Evolutionary conservation across 495 filamentous ascomycete species (phyloP).

Genomic region (Lophiostoma macrostomum): DNA sequence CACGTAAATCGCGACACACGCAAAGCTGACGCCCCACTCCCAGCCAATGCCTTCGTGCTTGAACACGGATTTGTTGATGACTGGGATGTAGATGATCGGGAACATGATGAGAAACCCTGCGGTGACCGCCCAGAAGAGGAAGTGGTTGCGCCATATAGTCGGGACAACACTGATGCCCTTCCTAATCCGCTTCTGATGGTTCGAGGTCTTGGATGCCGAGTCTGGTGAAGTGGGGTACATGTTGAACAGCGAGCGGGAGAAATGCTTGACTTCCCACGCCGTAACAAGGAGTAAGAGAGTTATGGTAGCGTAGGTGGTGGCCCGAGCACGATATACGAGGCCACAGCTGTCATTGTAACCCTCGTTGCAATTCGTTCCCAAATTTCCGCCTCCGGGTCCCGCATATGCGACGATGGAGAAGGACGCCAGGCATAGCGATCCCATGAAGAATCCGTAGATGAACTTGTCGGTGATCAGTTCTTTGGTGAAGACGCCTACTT

Average conservation of each 20-base stretch:
- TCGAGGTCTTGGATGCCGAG: neutral
- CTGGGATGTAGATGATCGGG: conserved; percentile 38
- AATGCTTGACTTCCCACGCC: conserved; percentile 73
- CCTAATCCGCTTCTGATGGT: too few species aligned
- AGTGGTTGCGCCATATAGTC: conserved; percentile 36
- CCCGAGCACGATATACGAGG: conserved; percentile 68
- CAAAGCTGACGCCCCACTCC: conserved; percentile 38
- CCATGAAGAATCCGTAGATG: conserved; percentile 70
- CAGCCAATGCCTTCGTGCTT: conserved; percentile 33
- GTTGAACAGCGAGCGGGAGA: conserved; percentile 66
- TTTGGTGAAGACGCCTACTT: conserved; percentile 64
- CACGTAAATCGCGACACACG: conserved; percentile 30
- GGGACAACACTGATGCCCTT: conserved; percentile 24
- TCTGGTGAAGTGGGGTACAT: conserved; percentile 50
- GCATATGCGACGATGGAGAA: conserved; percentile 66
- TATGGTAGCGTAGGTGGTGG: conserved; percentile 69
- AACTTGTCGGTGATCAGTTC: conserved; percentile 71
- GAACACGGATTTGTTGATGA: conserved; percentile 38
- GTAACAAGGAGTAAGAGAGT: conserved; percentile 68
- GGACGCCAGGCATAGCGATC: conserved; percentile 60
- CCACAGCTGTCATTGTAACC: conserved; percentile 53
- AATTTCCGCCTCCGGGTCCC: conserved; percentile 56
- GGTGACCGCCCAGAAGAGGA: conserved; percentile 38
- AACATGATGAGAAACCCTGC: conserved; percentile 36
- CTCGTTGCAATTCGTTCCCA: conserved; percentile 65